These are phyloP conservation scores for Tolypocladium ophioglossoides DNA, from an alignment of 2,329 filamentous ascomycete species.

Conservation along the genomic window DNA sequence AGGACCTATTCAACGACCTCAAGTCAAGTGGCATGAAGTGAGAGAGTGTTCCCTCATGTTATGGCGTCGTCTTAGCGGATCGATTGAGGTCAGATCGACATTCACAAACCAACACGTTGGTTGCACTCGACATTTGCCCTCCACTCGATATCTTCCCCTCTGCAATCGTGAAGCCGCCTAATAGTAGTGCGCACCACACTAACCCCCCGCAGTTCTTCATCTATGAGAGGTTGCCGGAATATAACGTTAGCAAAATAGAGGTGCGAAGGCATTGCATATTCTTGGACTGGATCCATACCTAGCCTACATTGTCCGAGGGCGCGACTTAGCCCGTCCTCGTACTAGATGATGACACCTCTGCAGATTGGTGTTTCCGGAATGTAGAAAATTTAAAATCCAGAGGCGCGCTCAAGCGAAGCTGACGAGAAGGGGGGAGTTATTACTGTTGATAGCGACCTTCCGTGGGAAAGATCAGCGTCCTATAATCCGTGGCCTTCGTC, in stretches of 20 bases:
- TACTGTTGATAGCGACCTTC: background rate
- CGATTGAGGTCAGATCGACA: no score
- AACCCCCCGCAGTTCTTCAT: background rate
- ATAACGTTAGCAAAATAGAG: background rate
- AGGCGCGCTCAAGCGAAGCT: background rate
- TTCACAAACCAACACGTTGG: no score
- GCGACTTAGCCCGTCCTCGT: background rate
- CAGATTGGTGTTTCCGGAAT: background rate
- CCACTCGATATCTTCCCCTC: no score
- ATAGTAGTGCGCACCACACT: background rate
- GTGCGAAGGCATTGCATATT: background rate
- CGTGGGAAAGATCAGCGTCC: background rate
- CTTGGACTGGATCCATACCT: background rate
- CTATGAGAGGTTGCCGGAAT: background rate
- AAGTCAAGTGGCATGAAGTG: no score
- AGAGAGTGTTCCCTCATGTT: no score
- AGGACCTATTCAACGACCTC: no score
- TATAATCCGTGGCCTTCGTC: background rate
- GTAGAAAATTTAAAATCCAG: background rate
- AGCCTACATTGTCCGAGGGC: conserved; percentile 1
- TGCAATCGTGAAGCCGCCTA: background rate
- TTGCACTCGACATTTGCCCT: no score
- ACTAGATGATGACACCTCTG: conserved; percentile 1
- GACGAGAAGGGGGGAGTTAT: background rate
- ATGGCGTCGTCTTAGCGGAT: no score